A percentile compares a stretch with the other conserved stretches of the same genome.
phyloP scores from a whole-genome alignment of 257 asterid genomes.

The Forsythia viridissima region DNA sequence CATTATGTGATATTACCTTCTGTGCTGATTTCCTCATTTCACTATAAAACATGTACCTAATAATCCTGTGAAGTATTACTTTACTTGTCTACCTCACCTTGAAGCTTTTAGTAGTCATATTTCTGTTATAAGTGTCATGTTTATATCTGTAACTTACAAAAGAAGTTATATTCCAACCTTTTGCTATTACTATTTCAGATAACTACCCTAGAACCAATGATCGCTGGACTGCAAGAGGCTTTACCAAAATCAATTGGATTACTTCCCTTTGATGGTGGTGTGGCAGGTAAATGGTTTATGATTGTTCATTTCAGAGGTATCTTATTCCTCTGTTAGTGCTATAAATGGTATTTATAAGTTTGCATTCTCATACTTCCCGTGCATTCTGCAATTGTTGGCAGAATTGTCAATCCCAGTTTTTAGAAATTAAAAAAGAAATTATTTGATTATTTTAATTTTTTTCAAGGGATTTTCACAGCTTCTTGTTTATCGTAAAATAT shows the following conservation, averaged over 20 bases:
- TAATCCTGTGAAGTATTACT: not conserved
- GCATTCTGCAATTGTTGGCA: not conserved
- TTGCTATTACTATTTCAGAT: conserved; percentile 52
- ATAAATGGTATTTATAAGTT: conserved; percentile 2
- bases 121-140: not conserved
- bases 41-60: not conserved
- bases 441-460: not conserved
- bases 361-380: not conserved
- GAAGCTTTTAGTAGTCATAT: not conserved
- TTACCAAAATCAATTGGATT: conserved; percentile 92
- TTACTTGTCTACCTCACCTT: not conserved
- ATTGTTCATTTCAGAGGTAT: conserved; percentile 1
- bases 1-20: not conserved
- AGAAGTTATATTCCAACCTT: conserved; percentile 9
- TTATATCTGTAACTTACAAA: conserved; percentile 17
- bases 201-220: conserved; percentile 83
- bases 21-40: conserved; percentile 1
- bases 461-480: not conserved
- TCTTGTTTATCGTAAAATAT: not conserved
- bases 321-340: conserved; percentile 1
- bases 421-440: not conserved
- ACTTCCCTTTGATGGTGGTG: conserved; percentile 95
- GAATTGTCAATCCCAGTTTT: not conserved
- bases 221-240: conserved; percentile 82
- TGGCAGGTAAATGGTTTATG: conserved; percentile 60